These are phyloP conservation scores for Chaetomium olivaceum DNA, from an alignment of 2,329 filamentous ascomycete species.

Conservation along the genomic window DNA sequence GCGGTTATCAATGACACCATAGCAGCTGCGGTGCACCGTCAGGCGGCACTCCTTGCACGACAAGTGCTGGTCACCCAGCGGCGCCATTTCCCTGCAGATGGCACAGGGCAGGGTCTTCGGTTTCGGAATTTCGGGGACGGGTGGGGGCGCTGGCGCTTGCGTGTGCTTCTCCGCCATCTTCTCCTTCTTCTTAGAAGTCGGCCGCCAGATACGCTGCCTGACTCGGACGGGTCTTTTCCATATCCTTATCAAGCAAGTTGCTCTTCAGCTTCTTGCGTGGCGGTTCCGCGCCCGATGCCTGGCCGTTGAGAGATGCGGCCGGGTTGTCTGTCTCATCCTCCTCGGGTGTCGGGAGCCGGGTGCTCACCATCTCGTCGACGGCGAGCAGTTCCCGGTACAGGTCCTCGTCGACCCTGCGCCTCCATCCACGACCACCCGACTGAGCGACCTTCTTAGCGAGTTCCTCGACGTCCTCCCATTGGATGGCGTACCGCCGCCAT, in stretches of 20 bases:
- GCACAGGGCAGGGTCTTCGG: conserved; percentile 80
- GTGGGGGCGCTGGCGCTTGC: conserved; percentile 56
- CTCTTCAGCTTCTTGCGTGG: conserved; percentile 67
- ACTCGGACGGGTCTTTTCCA: conserved; percentile 50
- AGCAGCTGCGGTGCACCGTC: conserved; percentile 89
- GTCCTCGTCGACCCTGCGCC: conserved; percentile 89
- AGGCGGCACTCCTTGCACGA: conserved; percentile 86
- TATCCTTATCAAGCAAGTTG: conserved; percentile 52
- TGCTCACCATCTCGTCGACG: conserved; percentile 62
- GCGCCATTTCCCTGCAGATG: conserved; percentile 75
- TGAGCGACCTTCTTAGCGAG: conserved; percentile 82
- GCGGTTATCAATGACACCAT: conserved; percentile 75
- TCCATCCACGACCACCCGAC: conserved; percentile 78
- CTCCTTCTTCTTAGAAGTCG: conserved; percentile 60
- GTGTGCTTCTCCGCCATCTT: conserved; percentile 53
- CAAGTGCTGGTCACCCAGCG: conserved; percentile 69
- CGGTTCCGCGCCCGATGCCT: conserved; percentile 48
- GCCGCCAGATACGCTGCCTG: conserved; percentile 43
- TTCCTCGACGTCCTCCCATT: conserved; percentile 93
- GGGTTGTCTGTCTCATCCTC: conserved; percentile 8
- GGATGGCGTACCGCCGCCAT: conserved; percentile 94
- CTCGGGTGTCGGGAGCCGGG: conserved; percentile 43
- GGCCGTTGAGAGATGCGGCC: conserved; percentile 19
- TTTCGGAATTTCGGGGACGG: conserved; percentile 74
- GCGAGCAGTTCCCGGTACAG: conserved; percentile 71